Evolutionary conservation across 73 alveolate species (phyloP), one percentile per base, ranked within the genome.

Genomic region (Symbiodinium natans): DNA sequence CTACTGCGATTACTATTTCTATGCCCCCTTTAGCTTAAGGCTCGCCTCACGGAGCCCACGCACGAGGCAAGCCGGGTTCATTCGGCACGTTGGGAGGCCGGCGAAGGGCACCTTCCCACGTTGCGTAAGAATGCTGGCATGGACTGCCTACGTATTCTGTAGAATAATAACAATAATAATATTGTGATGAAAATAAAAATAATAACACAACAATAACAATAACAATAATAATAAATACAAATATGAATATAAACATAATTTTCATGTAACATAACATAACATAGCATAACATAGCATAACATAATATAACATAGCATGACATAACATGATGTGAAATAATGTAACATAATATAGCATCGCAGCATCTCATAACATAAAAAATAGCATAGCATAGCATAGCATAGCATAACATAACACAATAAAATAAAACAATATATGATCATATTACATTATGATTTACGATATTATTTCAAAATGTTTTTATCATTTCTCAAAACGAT

Each of bases 41-140:
- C 23, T 63, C 80, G 54, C 97, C 88, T 59, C 88, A 19, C 41
- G 87, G 3, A 90, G 23, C 31, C 97, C 97, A 27, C 97, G 97
- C 1, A 71, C 42, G 40, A 71, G 40, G 54, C 41, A 42, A 1
- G 97, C 89, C 13, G 97, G 75, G 38, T 89, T 75, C 89, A 73
- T 71, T 34, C 80, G 89, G 21, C 48, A 25, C 2, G 97, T 90
- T 36, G 97, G 54, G 31, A 90, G 80, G 33, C 97, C 97, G 36
- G 97, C 87, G 15, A 11, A 31, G 17, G 77, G 87, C 38, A 36
- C 89, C 95, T 88, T 39, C 17, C 52, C 31, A 75, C 17, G 3
- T 40, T 8, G 31, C 82, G 40, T 68, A 39, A 52, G 19, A 10
- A 52, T 52, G 19, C 19, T 19, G 10, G 27, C 10, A 52, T 52